Base-by-base conservation (phyloP, 108 stramenopile species). In the Epithemia pelagica region DNA sequence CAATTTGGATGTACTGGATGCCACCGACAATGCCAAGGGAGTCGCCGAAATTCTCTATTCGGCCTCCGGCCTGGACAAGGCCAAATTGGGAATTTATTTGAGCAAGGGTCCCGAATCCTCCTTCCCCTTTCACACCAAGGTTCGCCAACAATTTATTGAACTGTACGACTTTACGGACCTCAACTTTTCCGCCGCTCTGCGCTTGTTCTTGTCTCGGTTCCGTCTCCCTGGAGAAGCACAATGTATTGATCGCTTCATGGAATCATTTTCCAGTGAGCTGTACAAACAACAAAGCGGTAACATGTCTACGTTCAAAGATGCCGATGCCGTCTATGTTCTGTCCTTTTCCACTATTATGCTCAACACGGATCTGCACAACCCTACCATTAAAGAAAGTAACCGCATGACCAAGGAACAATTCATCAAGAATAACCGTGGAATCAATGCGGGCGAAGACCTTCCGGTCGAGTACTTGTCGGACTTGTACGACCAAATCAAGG, bases 171-270 rank as follows among this genome's bases (percentile, higher is more conserved):
- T 97, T 72, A 32, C 64, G 15, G 66, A 73, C 7, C 37, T 83
- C 53, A 67, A 65, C 25, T 96, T 99, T 79, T 88, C 91, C 37
- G 71, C 79, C 21, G 87, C 95, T 0, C 76, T 99, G 28, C 82
- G 96, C 28, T 63, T 75, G 19, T 97, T 94, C 65, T 75, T 99
- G 53, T 75, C 73, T 30, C 75, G 78, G 58, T 99, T 99, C 61
- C 82, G 95, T 51, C 67, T 99, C 62, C 98, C 98, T 21, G 96
- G 96, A 21, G 96, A 99, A 80, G 96, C 96, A 7, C 98, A 99
- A 75, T 92, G 91, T 68, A 97, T 99, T 59, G 96, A 97, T 74
- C 76, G 96, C 54, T 70, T 99, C 54, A 96, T 99, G 96, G 96
- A 97, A 62, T 88, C 90, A 7, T 97, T 98, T 66, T 86, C 95